phyloP scores from a whole-genome alignment of 169 alveolate genomes.

The Sarcocystis neurona region DNA sequence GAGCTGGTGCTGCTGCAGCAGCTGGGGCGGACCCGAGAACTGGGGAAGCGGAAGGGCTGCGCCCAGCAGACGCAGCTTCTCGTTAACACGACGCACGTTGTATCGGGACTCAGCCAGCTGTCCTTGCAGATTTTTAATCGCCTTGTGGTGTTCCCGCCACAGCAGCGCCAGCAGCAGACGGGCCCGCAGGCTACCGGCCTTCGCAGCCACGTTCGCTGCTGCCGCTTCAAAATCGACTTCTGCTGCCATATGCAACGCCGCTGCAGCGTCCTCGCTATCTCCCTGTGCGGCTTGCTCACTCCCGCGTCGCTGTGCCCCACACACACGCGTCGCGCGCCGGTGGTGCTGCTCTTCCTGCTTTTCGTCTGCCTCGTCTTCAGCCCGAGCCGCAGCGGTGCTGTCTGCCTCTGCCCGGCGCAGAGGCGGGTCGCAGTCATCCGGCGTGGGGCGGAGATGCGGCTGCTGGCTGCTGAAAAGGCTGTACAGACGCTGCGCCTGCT shows the following conservation, averaged over 20 bases:
- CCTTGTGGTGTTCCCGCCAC: background rate
- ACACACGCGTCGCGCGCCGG: background rate
- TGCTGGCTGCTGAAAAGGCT: background rate
- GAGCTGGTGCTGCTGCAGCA: too few species aligned
- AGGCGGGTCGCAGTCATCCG: background rate
- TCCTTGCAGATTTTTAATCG: background rate
- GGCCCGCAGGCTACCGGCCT: background rate
- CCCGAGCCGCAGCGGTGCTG: background rate
- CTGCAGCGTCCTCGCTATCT: background rate
- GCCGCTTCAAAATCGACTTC: background rate
- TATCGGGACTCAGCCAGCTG: background rate
- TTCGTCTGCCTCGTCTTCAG: background rate
- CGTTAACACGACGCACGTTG: background rate
- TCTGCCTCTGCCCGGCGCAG: background rate
- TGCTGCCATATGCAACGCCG: background rate
- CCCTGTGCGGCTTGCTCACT: background rate
- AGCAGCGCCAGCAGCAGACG: background rate
- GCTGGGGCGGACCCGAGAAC: too few species aligned
- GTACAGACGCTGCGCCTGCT: slow-evolving; percentile 10
- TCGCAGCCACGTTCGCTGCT: background rate
- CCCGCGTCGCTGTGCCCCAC: background rate
- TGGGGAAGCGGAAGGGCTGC: too few species aligned
- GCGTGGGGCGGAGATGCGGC: background rate
- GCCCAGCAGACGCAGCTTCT: too few species aligned
- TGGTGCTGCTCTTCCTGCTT: background rate